Conservation (phyloP, 1,139 yeast species). For the Blastobotrys aristatus region DNA sequence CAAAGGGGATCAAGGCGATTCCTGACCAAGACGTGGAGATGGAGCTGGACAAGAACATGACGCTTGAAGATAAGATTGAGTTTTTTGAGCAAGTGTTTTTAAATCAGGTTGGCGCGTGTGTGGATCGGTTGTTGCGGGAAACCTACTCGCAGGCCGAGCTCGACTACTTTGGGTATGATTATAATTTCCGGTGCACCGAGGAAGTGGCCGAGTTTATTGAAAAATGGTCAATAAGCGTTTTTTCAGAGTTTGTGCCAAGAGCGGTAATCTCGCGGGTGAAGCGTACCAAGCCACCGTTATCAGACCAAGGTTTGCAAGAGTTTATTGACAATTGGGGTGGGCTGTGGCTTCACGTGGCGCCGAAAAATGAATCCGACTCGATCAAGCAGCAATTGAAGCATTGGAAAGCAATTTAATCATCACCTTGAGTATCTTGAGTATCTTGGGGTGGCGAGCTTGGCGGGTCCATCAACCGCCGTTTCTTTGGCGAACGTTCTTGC, state of each 20-base stretch:
- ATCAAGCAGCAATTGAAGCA: slow-evolving; percentile 3
- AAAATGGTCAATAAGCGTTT: slow-evolving; percentile 55
- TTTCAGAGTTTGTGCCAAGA: slow-evolving; percentile 37
- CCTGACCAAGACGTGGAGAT: slow-evolving; percentile 4
- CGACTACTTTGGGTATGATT: slow-evolving; percentile 45
- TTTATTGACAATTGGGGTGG: slow-evolving; percentile 14
- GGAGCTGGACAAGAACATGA: slow-evolving; percentile 8
- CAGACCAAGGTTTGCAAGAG: slow-evolving; percentile 4
- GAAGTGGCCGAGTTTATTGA: slow-evolving; percentile 44
- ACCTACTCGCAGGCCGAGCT: slow-evolving; percentile 55
- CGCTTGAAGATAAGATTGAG: slow-evolving; percentile 4
- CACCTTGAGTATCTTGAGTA: neutral
- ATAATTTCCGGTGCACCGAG: slow-evolving; percentile 35
- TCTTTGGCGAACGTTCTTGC: too few species aligned
- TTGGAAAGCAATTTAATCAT: neutral
- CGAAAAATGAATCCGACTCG: neutral
- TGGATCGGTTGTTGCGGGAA: slow-evolving; percentile 49
- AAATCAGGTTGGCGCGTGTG: slow-evolving; percentile 38
- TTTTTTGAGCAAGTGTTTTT: slow-evolving; percentile 3
- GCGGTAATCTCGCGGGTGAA: slow-evolving; percentile 24
- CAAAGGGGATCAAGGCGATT: slow-evolving; percentile 10
- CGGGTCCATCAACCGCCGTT: too few species aligned
- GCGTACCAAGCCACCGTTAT: neutral
- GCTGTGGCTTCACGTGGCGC: slow-evolving; percentile 15
- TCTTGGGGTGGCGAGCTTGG: neutral